Evolutionary conservation across 1,139 yeast species (phyloP), one percentile per base, ranked within the genome.

Genomic region (Yamadazyma siamensis): DNA sequence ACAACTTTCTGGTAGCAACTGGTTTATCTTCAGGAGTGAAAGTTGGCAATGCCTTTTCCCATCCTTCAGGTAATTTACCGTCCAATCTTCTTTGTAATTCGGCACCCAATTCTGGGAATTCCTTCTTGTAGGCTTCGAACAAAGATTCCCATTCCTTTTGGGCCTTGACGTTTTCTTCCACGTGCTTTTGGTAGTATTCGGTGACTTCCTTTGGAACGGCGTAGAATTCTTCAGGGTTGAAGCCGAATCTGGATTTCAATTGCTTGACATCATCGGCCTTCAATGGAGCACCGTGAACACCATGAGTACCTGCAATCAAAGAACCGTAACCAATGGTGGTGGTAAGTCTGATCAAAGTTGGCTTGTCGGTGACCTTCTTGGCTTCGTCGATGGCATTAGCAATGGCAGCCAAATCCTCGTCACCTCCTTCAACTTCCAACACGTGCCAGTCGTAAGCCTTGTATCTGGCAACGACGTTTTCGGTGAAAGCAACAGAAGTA

Each of bases 261-360:
- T 87, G 96, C 56, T 73, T 79, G 55, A 89, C 75, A 59, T 91
- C 99, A 55, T 89, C 98, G 29, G 89, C 69, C 77, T 89, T 88
- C 67, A 91, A 79, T 55, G 99, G 96, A 46, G 96, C 73, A 62
- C 99, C 99, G 69, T 94, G 99, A 38, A 94, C 98, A 51, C 82
- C 73, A 66, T 84, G 91, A 43, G 96, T 80, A 52, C 98, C 98
- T 52, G 77, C 77, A 45, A 71, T 65, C 54, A 80, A 64, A 33
- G 98, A 91, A 59, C 99, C 98, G 69, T 59, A 89, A 61, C 98
- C 99, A 56, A 91, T 91, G 61, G 84, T 83, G 54, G 98, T 91
- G 54, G 80, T 75, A 60, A 91, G 71, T 66, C 88, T 80, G 64
- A 91, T 84, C 63, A 88, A 73, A 40, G 96, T 77, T 62, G 99